phyloP scores from a whole-genome alignment of 129 eudicot genomes.

The carrot (Daucus carota) region DH1_v3.0 NC_030387.2:2938501-2939000 shows the following conservation, averaged over 20 bases:
- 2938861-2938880: neutral
- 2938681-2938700: conserved; percentile 90
- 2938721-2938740: conserved; percentile 94
- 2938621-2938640: neutral
- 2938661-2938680: conserved; percentile 84
- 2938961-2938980: conserved; percentile 77
- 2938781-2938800: conserved; percentile 69
- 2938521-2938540: too few species aligned
- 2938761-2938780: conserved; percentile 88
- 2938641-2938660: neutral
- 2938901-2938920: conserved; percentile 78
- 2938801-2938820: neutral
- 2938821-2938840: neutral
- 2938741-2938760: conserved; percentile 77
- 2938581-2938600: too few species aligned
- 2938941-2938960: conserved; percentile 86
- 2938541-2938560: too few species aligned
- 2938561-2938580: too few species aligned
- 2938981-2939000: conserved; percentile 77
- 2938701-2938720: conserved; percentile 79
- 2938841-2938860: neutral
- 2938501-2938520: too few species aligned
- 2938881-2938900: neutral
- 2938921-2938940: conserved; percentile 87
- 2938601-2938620: too few species aligned